Evolutionary conservation across 352 stramenopile genomes (phyloP), one percentile per base, ranked within the genome.

Genomic region (Thalassiosira sp.): DNA sequence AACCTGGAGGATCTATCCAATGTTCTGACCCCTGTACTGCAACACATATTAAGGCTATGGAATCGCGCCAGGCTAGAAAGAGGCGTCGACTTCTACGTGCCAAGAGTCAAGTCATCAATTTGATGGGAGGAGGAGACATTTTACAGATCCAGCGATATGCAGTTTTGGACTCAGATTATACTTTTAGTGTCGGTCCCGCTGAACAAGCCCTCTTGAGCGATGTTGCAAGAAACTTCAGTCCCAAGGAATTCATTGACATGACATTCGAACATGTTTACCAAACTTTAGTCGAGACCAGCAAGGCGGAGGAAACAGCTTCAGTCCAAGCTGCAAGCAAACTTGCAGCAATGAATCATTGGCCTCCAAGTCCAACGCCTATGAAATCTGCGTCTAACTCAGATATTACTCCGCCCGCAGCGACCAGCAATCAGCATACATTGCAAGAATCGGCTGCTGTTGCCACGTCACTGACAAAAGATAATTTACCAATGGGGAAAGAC

Each of bases 401-500:
- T 37, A 37, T 8, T 8, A 10, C 31, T 37, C 8, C 8, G 31
- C 3, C 31, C 3, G 31, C 31, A 37, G 8, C 31, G 3, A 10
- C 31, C 3, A 10, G 3, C 8, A 8, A 10, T 37, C 31, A 3
- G 3, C 3, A 37, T 25, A 6, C 10, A 53, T 20, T 25, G 5
- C 20, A 40, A 57, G 24, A 5, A 54, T 37, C 31, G 8, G 3
- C 31, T 37, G 31, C 11, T 18, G 3, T 22, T 18, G 7, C 8
- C 46, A 10, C 46, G 35, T 11, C 3, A 57, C 7, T 11, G 0
- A 16, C 15, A 58, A 15, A 43, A 24, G 49, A 5, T 15, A 28
- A 58, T 58, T 37, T 67, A 16, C 58, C 58, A 16, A 1, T 3
- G 1, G 58, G 58, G 3, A 67, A 67, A 22, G 58, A 67, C 20